Percentiles rank a stretch among this genome's conserved stretches.
These are phyloP conservation scores for Penicillium parvum DNA, from an alignment of 495 filamentous ascomycete species.

Conservation along the genomic window DNA sequence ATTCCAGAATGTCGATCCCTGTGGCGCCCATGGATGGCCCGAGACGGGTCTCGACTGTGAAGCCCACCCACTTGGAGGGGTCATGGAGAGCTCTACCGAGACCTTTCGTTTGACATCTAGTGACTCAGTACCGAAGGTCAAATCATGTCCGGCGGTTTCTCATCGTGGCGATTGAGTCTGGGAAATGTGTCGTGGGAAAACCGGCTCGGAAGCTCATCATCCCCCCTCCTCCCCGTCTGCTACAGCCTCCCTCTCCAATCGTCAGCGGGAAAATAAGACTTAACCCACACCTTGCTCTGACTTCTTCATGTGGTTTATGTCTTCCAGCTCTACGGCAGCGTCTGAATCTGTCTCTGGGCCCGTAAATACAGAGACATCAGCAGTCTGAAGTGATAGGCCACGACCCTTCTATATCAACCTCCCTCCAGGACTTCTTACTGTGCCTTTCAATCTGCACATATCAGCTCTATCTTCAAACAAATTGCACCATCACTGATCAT, in stretches of 20 bases:
- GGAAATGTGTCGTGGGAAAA: slow-evolving; percentile 3
- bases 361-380: slow-evolving; percentile 13
- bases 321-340: slow-evolving; percentile 3
- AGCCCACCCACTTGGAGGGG: no score
- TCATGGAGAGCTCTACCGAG: no score
- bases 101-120: background rate
- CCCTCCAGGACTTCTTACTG: slow-evolving; percentile 2
- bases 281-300: no score
- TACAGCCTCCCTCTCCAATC: no score
- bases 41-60: background rate
- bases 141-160: slow-evolving; percentile 23
- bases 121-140: slow-evolving; percentile 1
- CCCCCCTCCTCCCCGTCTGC: slow-evolving; percentile 5
- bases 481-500: slow-evolving; percentile 6
- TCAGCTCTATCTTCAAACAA: slow-evolving; percentile 2
- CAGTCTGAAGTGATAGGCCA: slow-evolving; percentile 1
- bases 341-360: slow-evolving; percentile 11
- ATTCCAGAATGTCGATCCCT: slow-evolving; percentile 13
- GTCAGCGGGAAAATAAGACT: no score
- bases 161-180: slow-evolving; percentile 21
- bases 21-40: slow-evolving; percentile 3
- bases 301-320: slow-evolving; percentile 17
- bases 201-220: slow-evolving; percentile 4
- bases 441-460: background rate
- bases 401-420: slow-evolving; percentile 16